Base-by-base conservation (phyloP, 164 flowering plant species). In the Hamamelis virginiana region DNA sequence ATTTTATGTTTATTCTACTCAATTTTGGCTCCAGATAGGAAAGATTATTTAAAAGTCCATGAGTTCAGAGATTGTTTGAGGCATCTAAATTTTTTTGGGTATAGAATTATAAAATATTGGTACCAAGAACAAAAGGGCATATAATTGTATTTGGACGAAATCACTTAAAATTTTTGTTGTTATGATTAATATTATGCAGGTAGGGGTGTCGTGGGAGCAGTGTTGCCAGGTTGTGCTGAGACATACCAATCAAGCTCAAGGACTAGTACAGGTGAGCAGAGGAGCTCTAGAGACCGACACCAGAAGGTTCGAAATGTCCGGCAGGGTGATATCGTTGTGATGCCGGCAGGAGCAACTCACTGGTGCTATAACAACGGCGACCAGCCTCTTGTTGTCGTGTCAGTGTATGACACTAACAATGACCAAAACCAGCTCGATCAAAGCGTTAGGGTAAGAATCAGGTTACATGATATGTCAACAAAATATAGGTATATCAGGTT, bases 201-300 rank as follows among this genome's bases (percentile, higher is more conserved):
- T n/a, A 76, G 76, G 69, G 89, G 89, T 23, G 15, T 75, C 12
- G 5, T 38, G 0, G 88, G 92, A 41, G 65, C 48, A 1, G 26
- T 65, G 15, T 21, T 81, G n/a, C 87, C 92, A 5, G 95, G 95
- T 13, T 90, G 95, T 62, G 81, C 92, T 0, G 89, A 88, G 66
- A 80, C 95, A 0, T 89, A 16, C 75, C 82, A 89, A 57, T 71
- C 79, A 48, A 43, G 64, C 16, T 43, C 26, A 65, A 46, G 26
- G 11, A 23, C 55, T n/a, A n/a, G n/a, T n/a, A 22, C 67, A 61
- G 27, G 51, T 9, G 15, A 12, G 21, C 16, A 16, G n/a, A 50
- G 53, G 53, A 9, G 12, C 10, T 9, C 25, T 9, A 23, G 18
- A 28, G 95, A 88, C 55, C 74, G 60, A 53, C 90, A 90, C 84